Evolutionary conservation across 1,284 basidiomycete genomes (phyloP), one percentile per base, ranked within the genome.

Genomic region (Thelephora terrestris): DNA sequence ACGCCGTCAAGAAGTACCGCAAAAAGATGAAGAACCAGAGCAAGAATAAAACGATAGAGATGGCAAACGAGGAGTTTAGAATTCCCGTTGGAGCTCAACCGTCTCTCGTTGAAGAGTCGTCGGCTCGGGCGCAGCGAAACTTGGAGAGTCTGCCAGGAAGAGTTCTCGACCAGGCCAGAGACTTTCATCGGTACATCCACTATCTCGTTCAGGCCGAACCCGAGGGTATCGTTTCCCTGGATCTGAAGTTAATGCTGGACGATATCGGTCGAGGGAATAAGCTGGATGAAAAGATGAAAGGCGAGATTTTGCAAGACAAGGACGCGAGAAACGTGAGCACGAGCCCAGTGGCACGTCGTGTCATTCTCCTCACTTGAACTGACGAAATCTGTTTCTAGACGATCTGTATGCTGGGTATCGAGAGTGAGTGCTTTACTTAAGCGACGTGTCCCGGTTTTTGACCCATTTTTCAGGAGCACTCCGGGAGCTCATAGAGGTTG

Each of bases 331-430:
- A 71, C 62, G 79, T 80, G 49, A 53, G 70, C 58, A 48, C 45
- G 1, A 40, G 36, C 37, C 16, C 20, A 7, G n/a, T n/a, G n/a
- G n/a, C n/a, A n/a, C n/a, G n/a, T n/a, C n/a, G n/a, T 23, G 10
- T 24, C 24, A 50, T 32, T 29, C 36, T 9, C 5, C n/a, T 36
- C 6, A 16, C 7, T 34, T 50, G 16, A 5, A 37, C 3, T 20
- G 16, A 21, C n/a, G n/a, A 47, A 46, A 17, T 43, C 24, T n/a
- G 17, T 2, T 21, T 14, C 4, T 47, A 78, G 76, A 70, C 70
- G 0, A 51, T 80, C 35, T 70, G 78, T 56, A 64, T 73, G 52
- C 61, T 80, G 32, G 73, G 71, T 43, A 67, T 80, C 20, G 78
- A 79, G 59, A 69, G 78, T 77, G 49, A 61, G 73, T 63, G 9